Evolutionary conservation across 768 basidiomycete genomes (phyloP), one percentile per base, ranked within the genome.

Genomic region (Amanita subjunquillea): DNA sequence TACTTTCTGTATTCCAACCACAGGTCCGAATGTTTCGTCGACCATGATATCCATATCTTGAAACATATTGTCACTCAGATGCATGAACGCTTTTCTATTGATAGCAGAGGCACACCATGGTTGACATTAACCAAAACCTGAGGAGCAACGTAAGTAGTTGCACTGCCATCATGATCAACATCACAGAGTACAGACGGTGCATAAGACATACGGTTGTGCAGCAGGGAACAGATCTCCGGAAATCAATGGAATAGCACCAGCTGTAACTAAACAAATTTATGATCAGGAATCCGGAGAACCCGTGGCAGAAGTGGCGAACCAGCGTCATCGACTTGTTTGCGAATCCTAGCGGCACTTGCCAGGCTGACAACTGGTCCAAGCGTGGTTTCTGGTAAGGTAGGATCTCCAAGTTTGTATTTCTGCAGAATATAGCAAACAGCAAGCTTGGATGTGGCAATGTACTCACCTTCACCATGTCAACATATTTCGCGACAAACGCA

Each of bases 331-430:
- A 97, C 75, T 62, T 99, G 95, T 61, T 87, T 89, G 32, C 87
- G 75, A 54, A 98, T 96, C 54, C 80, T 75, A 53, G 82, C 75
- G 0, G 96, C 95, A 57, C 88, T 91, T 2, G 86, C 85, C 6
- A 93, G 65, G 56, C 87, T 92, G 58, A 98, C 83, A 9, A 99
- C 96, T 1, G 96, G 96, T 0, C 96, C 96, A 12, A 99, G 76
- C 41, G 84, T 91, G 0, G 85, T 90, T 10, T 80, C 76, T 8
- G 75, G 65, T 34, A 76, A 65, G 0, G 83, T 87, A 0, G 96
- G 95, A 61, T 97, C 91, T 2, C 89, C 93, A 12, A 99, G 80
- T 56, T 79, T 82, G 68, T 92, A 96, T 54, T 68, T 71, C 90
- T 91, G 59, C 22, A 32, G 27, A 34, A 6, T 37, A 38, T 20